Evolutionary conservation across 2,329 filamentous ascomycete species (phyloP).

Genomic region (Nigrospora osmanthi): DNA sequence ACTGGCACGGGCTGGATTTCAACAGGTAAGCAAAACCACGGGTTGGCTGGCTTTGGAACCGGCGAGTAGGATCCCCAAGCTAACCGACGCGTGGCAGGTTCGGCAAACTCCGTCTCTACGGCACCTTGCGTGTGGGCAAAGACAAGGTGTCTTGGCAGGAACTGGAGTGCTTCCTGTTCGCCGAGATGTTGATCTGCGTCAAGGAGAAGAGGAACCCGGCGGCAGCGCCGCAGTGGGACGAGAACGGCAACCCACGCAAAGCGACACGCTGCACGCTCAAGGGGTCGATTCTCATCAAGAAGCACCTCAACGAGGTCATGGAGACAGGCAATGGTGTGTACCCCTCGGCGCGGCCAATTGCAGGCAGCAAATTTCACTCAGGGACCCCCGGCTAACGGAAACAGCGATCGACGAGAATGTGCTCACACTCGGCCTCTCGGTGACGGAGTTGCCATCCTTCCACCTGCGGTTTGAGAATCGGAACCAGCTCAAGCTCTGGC

Average conservation of each 20-base stretch:
- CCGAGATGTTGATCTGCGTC: conserved; percentile 98
- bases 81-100: conserved; percentile 47
- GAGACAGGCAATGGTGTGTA: conserved; percentile 51
- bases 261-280: conserved; percentile 80
- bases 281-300: conserved; percentile 96
- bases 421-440: conserved; percentile 82
- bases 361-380: conserved; percentile 21
- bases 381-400: neutral
- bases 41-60: neutral
- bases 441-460: conserved; percentile 87
- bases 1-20: conserved; percentile 96
- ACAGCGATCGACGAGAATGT: conserved; percentile 63
- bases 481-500: conserved; percentile 80
- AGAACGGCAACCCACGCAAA: conserved; percentile 50
- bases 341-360: conserved; percentile 1
- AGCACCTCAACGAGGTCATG: conserved; percentile 82
- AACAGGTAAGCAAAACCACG: conserved; percentile 45
- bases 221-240: conserved; percentile 58
- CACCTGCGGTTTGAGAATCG: conserved; percentile 82
- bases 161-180: conserved; percentile 92
- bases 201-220: conserved; percentile 80
- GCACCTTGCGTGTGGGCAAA: conserved; percentile 87
- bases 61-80: neutral
- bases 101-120: conserved; percentile 83
- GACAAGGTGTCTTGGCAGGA: conserved; percentile 97